Evolutionary conservation across 768 basidiomycete genomes (phyloP), one percentile per base, ranked within the genome.

Genomic region (Cyathus striatus): DNA sequence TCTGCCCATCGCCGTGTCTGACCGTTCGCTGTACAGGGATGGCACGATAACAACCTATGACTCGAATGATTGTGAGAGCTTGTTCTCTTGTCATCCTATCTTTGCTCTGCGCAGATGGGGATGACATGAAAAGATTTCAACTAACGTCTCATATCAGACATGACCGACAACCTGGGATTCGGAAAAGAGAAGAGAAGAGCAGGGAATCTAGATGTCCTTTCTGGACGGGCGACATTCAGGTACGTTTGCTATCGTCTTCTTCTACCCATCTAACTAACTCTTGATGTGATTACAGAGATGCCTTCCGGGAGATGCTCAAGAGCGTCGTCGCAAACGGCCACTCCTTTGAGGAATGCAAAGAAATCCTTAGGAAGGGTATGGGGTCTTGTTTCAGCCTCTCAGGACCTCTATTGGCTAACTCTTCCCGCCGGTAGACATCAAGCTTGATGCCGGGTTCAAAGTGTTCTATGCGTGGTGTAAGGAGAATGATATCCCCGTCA

Each of bases 21-120:
- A 36, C 36, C 17, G 32, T 14, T n/a, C 16, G 12, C 16, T n/a
- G 36, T 47, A 16, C 59, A 90, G 88, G 89, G 88, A 91, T 67
- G 88, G 88, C 54, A 97, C 93, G 12, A 95, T 97, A 65, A 95
- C 93, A 3, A 91, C 78, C 30, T 79, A 77, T 55, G 93, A 97
- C 59, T 91, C 89, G 5, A 97, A 97, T 61, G 93, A 96, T 55
- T 92, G 87, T 91, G 58, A 48, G 81, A 52, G 2, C 14, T 26
- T 41, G n/a, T 20, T 33, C 23, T 39, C 26, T 33, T 50, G 13
- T 20, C 22, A 34, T 13, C 10, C 30, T 18, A 40, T 40, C 35
- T 35, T 9, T 17, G n/a, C 41, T 30, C 27, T 30, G 27, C 9
- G 27, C 27, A 9, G 10, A 36, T 36, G 35, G 35, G 17, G 35